Base-by-base conservation (phyloP, 345 rosid genomes). In the Conringia planisiliqua region DNA sequence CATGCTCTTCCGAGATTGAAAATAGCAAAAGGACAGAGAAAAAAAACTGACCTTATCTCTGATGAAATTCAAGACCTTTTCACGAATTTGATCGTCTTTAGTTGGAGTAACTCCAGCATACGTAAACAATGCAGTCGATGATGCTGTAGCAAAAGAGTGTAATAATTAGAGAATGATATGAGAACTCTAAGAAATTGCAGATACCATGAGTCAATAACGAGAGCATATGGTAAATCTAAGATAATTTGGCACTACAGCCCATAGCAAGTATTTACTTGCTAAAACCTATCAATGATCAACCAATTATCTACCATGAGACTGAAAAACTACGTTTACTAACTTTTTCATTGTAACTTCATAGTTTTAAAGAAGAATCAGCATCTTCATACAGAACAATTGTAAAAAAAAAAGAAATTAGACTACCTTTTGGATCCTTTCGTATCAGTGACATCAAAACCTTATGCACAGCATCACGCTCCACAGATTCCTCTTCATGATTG, bases 401-500 rank as follows among this genome's bases (percentile, higher is more conserved):
- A 67, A 56, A n/a, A 30, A 7, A 3, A 56, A 12, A 83, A n/a
- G n/a, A n/a, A n/a, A n/a, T n/a, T 55, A 79, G 71, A 57, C 71
- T 81, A 96, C 99, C 99, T 90, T 96, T 92, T 30, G 88, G 91
- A 81, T 96, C 98, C 85, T 92, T 98, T 83, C 98, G 85, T 85
- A 92, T 63, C 78, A 96, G 68, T 36, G 99, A 89, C 97, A 96
- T 88, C 42, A 96, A 86, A 56, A 98, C 98, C 82, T 92, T 92
- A 74, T 88, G 96, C 75, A 90, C 99, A 59, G 96, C 97, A 87
- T 96, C 99, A 62, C 97, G 90, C 84, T 92, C 98, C 67, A 96
- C 96, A 79, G 82, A 14, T 79, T 90, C 99, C 82, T 96, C 99
- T 92, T 68, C 22, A 26, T n/a, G n/a, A n/a, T n/a, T n/a, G n/a